Conservation (phyloP, 108 stramenopile genomes). For the Cylindrotheca closterium region DNA sequence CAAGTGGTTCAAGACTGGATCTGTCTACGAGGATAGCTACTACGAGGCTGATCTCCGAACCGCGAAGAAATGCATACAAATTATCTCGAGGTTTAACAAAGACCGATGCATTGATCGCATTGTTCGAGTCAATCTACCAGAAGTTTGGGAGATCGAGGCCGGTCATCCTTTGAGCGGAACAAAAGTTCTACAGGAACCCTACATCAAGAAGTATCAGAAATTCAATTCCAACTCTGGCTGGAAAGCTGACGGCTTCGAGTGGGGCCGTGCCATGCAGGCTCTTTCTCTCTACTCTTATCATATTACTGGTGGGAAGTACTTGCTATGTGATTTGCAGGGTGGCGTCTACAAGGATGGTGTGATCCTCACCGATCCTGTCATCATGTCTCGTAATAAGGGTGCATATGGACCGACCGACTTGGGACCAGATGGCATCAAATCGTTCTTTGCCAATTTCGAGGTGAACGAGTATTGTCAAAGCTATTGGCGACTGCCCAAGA, state of each 20-base stretch:
- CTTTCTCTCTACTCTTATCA: conserved; percentile 50
- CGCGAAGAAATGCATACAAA: conserved; percentile 12
- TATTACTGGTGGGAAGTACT: conserved; percentile 31
- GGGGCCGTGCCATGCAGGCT: conserved; percentile 51
- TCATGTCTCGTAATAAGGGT: conserved; percentile 26
- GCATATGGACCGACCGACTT: conserved; percentile 46
- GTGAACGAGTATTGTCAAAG: conserved; percentile 49
- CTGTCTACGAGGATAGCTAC: conserved; percentile 15
- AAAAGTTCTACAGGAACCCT: too few species aligned
- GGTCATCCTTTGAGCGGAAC: too few species aligned
- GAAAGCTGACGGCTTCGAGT: conserved; percentile 26
- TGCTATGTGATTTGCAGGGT: conserved; percentile 61
- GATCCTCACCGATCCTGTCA: conserved; percentile 47
- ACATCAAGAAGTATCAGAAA: conserved; percentile 48
- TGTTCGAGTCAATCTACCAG: conserved; percentile 27
- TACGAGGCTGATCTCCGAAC: conserved; percentile 28
- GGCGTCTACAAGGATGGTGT: conserved; percentile 39
- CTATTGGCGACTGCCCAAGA: conserved; percentile 39
- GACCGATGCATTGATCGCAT: conserved; percentile 14
- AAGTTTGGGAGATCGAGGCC: too few species aligned
- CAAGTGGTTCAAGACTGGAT: conserved; percentile 49
- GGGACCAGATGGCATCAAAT: conserved; percentile 33
- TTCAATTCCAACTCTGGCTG: conserved; percentile 59
- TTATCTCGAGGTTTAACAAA: conserved; percentile 27
- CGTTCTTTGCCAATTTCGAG: conserved; percentile 39